phyloP scores from a whole-genome alignment of 441 rosid genomes.

The Isatis lusitanica region DNA sequence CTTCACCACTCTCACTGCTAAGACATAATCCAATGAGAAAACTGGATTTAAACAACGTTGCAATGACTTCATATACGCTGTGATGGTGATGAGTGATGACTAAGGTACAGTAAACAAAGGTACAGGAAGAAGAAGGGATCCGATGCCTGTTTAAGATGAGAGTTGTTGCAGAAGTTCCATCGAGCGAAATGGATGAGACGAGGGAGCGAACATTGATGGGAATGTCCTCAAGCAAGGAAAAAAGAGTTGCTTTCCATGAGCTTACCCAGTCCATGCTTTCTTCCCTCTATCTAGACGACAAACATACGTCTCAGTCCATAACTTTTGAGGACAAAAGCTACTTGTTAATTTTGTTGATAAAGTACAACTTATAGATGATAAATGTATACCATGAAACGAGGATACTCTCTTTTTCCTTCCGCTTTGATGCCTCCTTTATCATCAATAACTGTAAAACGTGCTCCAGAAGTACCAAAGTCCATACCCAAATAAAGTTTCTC shows the following conservation, averaged over 20 bases:
- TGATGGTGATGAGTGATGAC: neutral
- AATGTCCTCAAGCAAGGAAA: constrained; percentile 65
- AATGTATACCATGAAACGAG: constrained; percentile 48
- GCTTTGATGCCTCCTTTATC: constrained; percentile 56
- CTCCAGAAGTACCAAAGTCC: constrained; percentile 98
- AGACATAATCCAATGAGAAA: constrained; percentile 12
- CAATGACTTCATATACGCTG: neutral
- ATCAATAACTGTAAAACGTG: constrained; percentile 76
- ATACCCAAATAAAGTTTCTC: constrained; percentile 74
- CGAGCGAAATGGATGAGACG: constrained; percentile 71
- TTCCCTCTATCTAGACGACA: constrained; percentile 75
- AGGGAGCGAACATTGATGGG: constrained; percentile 57
- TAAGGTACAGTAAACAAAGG: neutral
- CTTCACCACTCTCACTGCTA: constrained; percentile 67
- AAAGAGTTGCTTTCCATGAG: constrained; percentile 79
- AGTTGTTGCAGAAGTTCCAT: constrained; percentile 94
- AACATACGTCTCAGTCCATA: constrained; percentile 36
- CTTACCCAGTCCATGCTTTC: constrained; percentile 68
- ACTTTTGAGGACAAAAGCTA: neutral
- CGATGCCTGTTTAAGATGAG: constrained; percentile 72
- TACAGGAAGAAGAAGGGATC: neutral
- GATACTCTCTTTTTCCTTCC: constrained; percentile 75
- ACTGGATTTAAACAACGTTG: neutral
- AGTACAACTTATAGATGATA: neutral
- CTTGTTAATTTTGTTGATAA: neutral